phyloP scores from a whole-genome alignment of 371 early-diverging fungal species.

The Catenaria anguillulae region DNA sequence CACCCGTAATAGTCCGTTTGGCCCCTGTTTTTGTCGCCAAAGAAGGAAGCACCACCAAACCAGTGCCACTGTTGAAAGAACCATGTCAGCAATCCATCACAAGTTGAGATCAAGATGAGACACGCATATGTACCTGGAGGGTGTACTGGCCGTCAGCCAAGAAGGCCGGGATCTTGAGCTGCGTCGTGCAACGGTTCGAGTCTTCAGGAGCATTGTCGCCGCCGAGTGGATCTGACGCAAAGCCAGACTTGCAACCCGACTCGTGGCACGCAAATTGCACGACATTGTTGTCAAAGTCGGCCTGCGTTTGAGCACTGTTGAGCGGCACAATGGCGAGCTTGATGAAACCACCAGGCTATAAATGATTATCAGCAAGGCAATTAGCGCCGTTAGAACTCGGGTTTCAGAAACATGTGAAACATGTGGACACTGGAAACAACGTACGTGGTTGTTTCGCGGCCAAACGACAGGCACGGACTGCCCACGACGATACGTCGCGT shows the following conservation, averaged over 20 bases:
- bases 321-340: conserved; percentile 36
- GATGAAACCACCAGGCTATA: conserved; percentile 43
- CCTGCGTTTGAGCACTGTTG: conserved; percentile 30
- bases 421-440: too few relatives aligned
- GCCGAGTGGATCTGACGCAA: conserved; percentile 18
- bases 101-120: too few relatives aligned
- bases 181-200: conserved; percentile 25
- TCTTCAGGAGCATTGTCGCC: conserved; percentile 26
- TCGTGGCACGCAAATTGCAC: conserved; percentile 40
- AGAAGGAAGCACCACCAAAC: conserved; percentile 41
- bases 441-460: too few relatives aligned
- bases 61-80: too few relatives aligned
- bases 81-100: too few relatives aligned
- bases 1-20: conserved; percentile 4
- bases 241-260: too few relatives aligned
- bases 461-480: too few relatives aligned
- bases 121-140: conserved; percentile 44
- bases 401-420: too few relatives aligned
- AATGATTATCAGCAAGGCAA: too few relatives aligned
- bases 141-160: conserved; percentile 35
- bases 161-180: conserved; percentile 29
- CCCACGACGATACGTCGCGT: too few relatives aligned
- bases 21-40: conserved; percentile 10
- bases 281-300: conserved; percentile 29
- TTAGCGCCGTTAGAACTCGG: too few relatives aligned